A percentile compares a stretch with the other conserved stretches of the same genome.
These are phyloP conservation scores for Sphagnum magellanicum DNA, from an alignment of 228 moss, liverwort and hornwort species.

Conservation along the genomic window DNA sequence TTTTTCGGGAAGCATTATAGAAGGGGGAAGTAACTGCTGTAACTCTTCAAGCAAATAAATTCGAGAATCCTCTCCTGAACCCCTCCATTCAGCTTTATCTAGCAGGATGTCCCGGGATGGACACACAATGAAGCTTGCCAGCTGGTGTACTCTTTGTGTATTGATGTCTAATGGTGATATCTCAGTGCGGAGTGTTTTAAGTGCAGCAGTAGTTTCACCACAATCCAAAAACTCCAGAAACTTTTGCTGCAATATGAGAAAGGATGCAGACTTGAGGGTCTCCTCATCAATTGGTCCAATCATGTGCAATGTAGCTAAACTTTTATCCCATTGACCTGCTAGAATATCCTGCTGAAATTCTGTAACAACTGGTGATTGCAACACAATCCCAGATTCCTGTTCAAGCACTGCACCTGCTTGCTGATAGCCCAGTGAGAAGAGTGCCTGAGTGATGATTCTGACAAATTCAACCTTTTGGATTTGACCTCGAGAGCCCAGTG, in stretches of 20 bases:
- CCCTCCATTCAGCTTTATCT: slow-evolving; percentile 86
- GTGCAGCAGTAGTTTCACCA: slow-evolving; percentile 67
- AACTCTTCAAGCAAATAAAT: slow-evolving; percentile 78
- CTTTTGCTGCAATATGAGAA: slow-evolving; percentile 94
- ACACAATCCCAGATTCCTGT: slow-evolving; percentile 87
- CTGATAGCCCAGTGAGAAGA: slow-evolving; percentile 86
- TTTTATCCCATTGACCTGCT: slow-evolving; percentile 90
- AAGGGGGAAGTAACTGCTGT: slow-evolving; percentile 89
- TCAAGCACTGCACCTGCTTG: slow-evolving; percentile 79
- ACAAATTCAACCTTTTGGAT: slow-evolving; percentile 96
- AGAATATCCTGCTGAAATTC: slow-evolving; percentile 86
- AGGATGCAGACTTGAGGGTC: slow-evolving; percentile 74
- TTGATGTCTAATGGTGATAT: slow-evolving; percentile 89
- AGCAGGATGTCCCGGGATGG: slow-evolving; percentile 73
- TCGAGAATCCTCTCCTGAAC: slow-evolving; percentile 79
- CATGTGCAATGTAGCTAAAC: slow-evolving; percentile 63
- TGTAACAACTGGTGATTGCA: slow-evolving; percentile 83
- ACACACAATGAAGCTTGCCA: slow-evolving; percentile 91
- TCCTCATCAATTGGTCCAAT: slow-evolving; percentile 72
- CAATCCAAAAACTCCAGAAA: slow-evolving; percentile 88
- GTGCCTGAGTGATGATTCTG: slow-evolving; percentile 95
- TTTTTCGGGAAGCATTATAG: slow-evolving; percentile 97
- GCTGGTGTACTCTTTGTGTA: slow-evolving; percentile 84
- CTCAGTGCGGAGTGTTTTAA: slow-evolving; percentile 88
- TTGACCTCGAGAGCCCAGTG: slow-evolving; percentile 90